These are phyloP conservation scores for Chenopodium suecicum DNA, from an alignment of 148 eudicot genomes.

Conservation along the genomic window DNA sequence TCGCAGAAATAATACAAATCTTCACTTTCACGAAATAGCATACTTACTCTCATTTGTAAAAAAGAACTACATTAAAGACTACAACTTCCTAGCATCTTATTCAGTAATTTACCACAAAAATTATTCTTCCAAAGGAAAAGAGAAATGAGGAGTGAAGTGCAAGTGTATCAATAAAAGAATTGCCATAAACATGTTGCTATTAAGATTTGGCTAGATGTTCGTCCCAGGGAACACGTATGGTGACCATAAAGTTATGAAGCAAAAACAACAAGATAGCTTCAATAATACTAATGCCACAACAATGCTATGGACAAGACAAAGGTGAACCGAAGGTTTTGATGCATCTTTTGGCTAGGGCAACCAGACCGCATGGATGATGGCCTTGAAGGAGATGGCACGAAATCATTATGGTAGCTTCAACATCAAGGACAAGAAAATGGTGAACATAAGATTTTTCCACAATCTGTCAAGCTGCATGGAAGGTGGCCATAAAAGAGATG, in stretches of 20 bases:
- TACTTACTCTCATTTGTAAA: neutral
- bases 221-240: neutral
- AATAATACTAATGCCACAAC: neutral
- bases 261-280: neutral
- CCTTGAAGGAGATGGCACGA: neutral
- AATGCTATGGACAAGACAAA: neutral
- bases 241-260: neutral
- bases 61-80: neutral
- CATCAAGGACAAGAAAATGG: neutral
- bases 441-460: neutral
- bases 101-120: neutral
- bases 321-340: neutral
- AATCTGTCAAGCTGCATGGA: neutral
- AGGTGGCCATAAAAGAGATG: neutral
- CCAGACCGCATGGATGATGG: neutral
- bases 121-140: neutral
- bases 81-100: neutral
- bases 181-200: neutral
- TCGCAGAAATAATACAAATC: neutral
- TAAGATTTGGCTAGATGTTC: neutral
- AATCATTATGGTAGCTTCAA: neutral
- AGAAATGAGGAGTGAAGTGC: neutral
- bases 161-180: neutral
- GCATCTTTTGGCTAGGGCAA: neutral
- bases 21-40: neutral